Base-by-base conservation (phyloP, 352 stramenopile genomes). In the Globisporangium polare region DNA sequence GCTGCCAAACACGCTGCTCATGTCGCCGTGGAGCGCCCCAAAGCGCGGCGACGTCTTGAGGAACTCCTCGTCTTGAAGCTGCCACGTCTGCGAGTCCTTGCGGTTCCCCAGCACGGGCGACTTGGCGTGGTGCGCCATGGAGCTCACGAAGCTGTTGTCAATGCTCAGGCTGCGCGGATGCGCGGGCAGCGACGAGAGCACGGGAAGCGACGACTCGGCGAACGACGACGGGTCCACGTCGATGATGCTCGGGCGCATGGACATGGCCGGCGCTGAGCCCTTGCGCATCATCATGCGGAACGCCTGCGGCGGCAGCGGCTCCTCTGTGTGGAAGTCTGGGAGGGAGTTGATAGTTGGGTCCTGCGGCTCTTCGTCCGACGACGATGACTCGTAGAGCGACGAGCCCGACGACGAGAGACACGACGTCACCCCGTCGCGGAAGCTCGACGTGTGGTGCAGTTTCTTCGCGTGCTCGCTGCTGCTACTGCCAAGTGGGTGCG, bases 61-160 rank as follows among this genome's bases (percentile, higher is more conserved):
- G 37, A 86, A 79, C 70, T 89, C 77, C 60, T 89, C 79, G 42
- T 88, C 79, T 50, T 89, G 79, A 17, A 89, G 53, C 54, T 89
- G 78, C 79, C 79, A 89, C 57, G 79, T 89, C 65, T 82, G 71
- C 27, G 78, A 72, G 60, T 89, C 79, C 53, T 86, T 86, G 52
- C 78, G 67, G 31, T 71, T 86, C 1, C 79, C 69, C 15, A 89
- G 54, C 47, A 89, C 78, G 0, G 79, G 79, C 5, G 75, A 86
- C 58, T 89, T 89, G 31, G 79, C 79, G 53, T 83, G 77, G 10
- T 63, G 56, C 10, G 83, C 42, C 0, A 71, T 42, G 35, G 66
- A 68, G 37, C 55, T 61, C 18, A 60, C 66, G 24, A 60, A 71
- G 22, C 59, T 71, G 60, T 71, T 79, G 58, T 85, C 77, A 33